These are phyloP conservation scores for Hypericum perforatum DNA, from an alignment of 345 rosid genomes.

Conservation along the genomic window DNA sequence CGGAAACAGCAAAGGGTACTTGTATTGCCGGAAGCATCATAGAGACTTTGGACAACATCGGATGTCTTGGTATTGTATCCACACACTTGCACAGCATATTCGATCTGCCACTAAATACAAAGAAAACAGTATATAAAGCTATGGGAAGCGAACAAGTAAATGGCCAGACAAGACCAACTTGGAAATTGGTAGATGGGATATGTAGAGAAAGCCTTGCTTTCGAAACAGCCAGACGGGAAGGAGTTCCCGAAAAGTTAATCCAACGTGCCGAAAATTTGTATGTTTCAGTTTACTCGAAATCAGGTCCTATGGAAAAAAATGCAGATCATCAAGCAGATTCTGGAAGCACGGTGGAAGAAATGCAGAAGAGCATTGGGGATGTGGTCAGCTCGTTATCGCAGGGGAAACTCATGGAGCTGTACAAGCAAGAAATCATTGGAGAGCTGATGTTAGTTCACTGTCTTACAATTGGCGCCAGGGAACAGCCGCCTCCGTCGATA, in stretches of 20 bases:
- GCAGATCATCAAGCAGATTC: constrained; percentile 16
- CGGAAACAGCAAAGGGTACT: constrained; percentile 92
- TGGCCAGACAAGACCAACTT: constrained; percentile 78
- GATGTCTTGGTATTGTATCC: constrained; percentile 87
- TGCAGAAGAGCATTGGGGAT: constrained; percentile 34
- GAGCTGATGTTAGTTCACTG: constrained; percentile 32
- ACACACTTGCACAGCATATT: constrained; percentile 94
- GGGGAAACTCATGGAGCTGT: constrained; percentile 44
- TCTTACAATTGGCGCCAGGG: constrained; percentile 53
- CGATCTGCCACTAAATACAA: constrained; percentile 51
- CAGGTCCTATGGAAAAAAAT: constrained; percentile 14
- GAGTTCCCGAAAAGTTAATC: constrained; percentile 60
- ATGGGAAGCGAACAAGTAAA: constrained; percentile 67
- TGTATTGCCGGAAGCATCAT: constrained; percentile 95
- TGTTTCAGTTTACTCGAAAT: constrained; percentile 24
- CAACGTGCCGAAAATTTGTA: constrained; percentile 84
- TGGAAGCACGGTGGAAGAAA: constrained; percentile 20
- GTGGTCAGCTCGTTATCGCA: constrained; percentile 37
- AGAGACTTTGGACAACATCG: constrained; percentile 63
- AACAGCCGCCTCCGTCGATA: constrained; percentile 93
- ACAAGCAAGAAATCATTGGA: constrained; percentile 21
- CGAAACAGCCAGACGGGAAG: constrained; percentile 94
- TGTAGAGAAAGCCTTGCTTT: constrained; percentile 97
- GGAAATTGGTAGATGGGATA: constrained; percentile 81
- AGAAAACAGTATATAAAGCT: constrained; percentile 54